Conservation (phyloP, 306 rosid species). For the Fragaria nilgerrensis region DNA sequence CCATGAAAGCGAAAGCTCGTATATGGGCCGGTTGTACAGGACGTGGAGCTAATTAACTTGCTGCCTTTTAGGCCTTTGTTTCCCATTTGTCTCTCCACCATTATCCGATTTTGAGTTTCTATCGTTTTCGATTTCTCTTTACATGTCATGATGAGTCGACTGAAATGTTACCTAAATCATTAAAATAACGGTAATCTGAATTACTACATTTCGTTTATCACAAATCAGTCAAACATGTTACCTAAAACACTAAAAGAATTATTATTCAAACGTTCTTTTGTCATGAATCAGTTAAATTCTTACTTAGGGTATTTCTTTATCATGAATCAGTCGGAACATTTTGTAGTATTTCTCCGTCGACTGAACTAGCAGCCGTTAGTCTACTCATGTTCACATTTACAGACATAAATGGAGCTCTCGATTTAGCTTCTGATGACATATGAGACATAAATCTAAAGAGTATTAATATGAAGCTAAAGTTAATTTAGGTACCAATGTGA, state of each 20-base stretch:
- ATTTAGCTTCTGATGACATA: not conserved
- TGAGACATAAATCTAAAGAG: not conserved
- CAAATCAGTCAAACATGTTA: not conserved
- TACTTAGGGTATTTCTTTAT: too few relatives aligned
- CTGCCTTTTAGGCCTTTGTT: not conserved
- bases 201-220: too few relatives aligned
- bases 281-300: too few relatives aligned
- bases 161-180: not conserved
- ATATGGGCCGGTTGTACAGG: not conserved
- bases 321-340: too few relatives aligned
- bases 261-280: too few relatives aligned
- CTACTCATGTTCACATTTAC: too few relatives aligned
- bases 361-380: too few relatives aligned
- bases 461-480: too few relatives aligned
- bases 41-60: not conserved
- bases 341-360: too few relatives aligned
- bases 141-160: not conserved
- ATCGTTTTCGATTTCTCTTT: not conserved
- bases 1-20: constrained; percentile 18
- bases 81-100: not conserved
- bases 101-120: not conserved
- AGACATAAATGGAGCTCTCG: too few relatives aligned
- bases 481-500: not conserved
- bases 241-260: not conserved
- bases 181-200: too few relatives aligned